These are phyloP conservation scores for Botrytis deweyae DNA, from an alignment of 2,329 filamentous ascomycete species.

Conservation along the genomic window DNA sequence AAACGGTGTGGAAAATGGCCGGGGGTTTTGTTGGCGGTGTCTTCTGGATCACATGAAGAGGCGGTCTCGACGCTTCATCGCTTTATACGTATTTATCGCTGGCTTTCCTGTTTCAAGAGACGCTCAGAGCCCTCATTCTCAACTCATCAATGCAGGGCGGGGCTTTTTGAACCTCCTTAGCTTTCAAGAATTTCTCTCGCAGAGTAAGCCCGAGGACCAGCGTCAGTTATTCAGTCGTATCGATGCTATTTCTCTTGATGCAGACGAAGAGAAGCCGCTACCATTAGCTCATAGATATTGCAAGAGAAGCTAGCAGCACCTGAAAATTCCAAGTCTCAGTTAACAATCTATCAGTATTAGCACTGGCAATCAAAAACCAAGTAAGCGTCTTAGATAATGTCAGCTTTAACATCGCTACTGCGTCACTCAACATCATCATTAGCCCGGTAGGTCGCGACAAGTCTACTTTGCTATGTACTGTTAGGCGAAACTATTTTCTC, in stretches of 20 bases:
- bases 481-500: neutral
- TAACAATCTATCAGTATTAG: neutral
- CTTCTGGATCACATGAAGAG: neutral
- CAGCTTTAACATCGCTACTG: neutral
- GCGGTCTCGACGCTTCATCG: fast-evolving
- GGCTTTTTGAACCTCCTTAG: neutral
- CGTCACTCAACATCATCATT: neutral
- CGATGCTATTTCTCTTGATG: neutral
- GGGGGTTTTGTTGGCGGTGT: fast-evolving
- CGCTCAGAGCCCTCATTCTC: neutral
- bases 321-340: too few species aligned
- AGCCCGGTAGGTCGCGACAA: fast-evolving
- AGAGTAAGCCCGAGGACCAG: neutral
- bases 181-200: neutral
- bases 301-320: too few species aligned
- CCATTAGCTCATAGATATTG: too few species aligned
- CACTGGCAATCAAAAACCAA: neutral
- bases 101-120: neutral
- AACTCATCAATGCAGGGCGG: neutral
- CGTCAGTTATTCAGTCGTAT: neutral
- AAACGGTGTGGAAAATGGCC: neutral
- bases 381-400: neutral
- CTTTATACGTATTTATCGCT: neutral
- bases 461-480: neutral
- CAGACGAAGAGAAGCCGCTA: neutral